Percentiles rank a stretch among this genome's conserved stretches.
Conservation (phyloP, 257 asterid genomes). For the Solanum dulcamara region DNA sequence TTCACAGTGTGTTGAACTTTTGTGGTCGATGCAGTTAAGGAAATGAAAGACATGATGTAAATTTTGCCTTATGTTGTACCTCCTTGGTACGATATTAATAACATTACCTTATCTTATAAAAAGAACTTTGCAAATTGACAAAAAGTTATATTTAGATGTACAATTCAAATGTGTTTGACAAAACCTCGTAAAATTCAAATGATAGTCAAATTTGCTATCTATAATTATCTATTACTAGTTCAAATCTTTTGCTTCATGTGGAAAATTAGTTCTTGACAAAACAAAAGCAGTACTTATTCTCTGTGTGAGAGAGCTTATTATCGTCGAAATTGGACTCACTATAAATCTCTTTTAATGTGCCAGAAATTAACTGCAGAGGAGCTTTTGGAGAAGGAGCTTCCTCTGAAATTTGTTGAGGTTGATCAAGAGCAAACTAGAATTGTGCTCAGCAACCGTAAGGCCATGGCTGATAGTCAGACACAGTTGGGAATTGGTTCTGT, state of each 20-base stretch:
- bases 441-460: conserved; percentile 89
- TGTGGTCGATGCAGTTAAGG: background rate
- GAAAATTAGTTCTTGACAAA: background rate
- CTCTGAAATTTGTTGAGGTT: conserved; percentile 82
- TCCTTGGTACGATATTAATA: background rate
- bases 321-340: background rate
- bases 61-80: background rate
- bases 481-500: conserved; percentile 95
- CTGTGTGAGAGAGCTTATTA: background rate
- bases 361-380: conserved; percentile 94
- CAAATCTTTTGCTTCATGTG: background rate
- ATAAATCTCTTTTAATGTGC: background rate
- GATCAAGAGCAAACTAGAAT: conserved; percentile 81
- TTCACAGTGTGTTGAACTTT: background rate
- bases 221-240: background rate
- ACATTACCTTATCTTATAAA: background rate
- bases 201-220: background rate
- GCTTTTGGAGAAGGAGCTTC: conserved; percentile 70
- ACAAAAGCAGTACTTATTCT: background rate
- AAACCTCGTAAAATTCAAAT: background rate
- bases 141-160: background rate
- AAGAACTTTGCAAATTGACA: too few species aligned
- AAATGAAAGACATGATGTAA: background rate
- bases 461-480: conserved; percentile 94
- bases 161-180: background rate